Base-by-base conservation (phyloP, 805 yeast species). In the Candida patagonica region DNA sequence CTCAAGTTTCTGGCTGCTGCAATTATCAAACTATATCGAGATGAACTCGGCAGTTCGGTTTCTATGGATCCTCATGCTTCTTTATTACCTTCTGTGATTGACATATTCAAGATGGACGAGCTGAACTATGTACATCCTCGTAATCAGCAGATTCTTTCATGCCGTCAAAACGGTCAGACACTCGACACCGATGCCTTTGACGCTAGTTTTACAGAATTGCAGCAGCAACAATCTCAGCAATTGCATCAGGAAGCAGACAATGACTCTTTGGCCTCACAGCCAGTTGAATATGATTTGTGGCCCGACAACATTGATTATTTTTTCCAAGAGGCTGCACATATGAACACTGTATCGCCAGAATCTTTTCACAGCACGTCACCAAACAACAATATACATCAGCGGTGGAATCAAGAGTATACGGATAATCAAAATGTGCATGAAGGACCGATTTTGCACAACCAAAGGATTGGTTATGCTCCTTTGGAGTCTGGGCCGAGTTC, bases 1-100 rank as follows among this genome's bases (percentile, higher is more conserved):
- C 80, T 80, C 53, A 83, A 80, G 47, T 73, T 81, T 25, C 59
- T 85, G 35, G 68, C 83, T 0, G 78, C 81, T 5, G 95, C 84
- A 0, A 78, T 85, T 10, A 64, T 80, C 12, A 73, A 74, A 52
- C 57, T 84, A 24, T 55, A 54, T 32, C 47, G 45, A 27, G 53
- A 56, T 30, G 61, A 56, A 41, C 7, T 8, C 17, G 24, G 24
- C 9, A 33, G 9, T 13, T 17, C 29, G 13, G n/a, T 33, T 20
- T 21, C 37, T 7, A 4, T 22, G 16, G 13, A 15, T 9, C 35
- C 23, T 6, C 12, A 13, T 8, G 12, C 7, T 4, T 13, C 19
- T 4, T 23, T 17, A 12, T 23, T 33, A 23, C 37, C 37, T 5
- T 33, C 37, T 8, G 24, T 23, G 4, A 20, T 9, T 9, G 37